Evolutionary conservation across 306 rosid genomes (phyloP), one percentile per base, ranked within the genome.

Genomic region (Lablab purpureus): DNA sequence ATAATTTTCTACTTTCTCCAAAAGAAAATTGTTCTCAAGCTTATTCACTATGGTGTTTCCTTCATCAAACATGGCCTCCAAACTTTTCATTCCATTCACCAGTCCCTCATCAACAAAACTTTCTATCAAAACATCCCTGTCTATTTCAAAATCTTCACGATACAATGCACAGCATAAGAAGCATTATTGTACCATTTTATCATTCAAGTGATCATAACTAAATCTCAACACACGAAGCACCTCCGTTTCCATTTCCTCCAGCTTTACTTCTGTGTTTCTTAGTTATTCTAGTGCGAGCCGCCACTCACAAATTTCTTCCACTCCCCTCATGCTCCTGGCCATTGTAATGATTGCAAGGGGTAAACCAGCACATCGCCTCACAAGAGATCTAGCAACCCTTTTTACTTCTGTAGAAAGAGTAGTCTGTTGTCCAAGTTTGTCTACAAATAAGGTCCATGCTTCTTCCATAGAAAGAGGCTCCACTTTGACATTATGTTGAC

Each of bases 81-180:
- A 41, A 12, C 71, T 78, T 21, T n/a, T 85, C 79, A 49, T 60
- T 67, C 81, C 79, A 17, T 78, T 15, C 1, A 81, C 51, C 28
- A 82, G 71, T 25, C 81, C 81, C 71, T 81, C 78, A 11, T 77
- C 78, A 60, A 30, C 41, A 60, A 60, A 81, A 21, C 41, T 73
- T 8, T 78, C 81, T 21, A 78, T 78, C 81, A 85, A 52, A 37
- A 58, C 37, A 0, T 77, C 83, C 18, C 81, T 73, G 18, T 30
- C 13, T 22, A 85, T 81, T 55, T 50, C 41, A 9, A 70, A 78
- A 46, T 63, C 88, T 73, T 82, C 75, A 18, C 71, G 83, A 52
- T 74, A 85, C 28, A 85, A 62, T 3, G 85, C 67, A 60, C 67
- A 60, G 22, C 41, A 60, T 60, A 60, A 30, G 40, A 60, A 60